Conservation (phyloP, 768 basidiomycete genomes). For the Cyclocybe cylindracea region DNA sequence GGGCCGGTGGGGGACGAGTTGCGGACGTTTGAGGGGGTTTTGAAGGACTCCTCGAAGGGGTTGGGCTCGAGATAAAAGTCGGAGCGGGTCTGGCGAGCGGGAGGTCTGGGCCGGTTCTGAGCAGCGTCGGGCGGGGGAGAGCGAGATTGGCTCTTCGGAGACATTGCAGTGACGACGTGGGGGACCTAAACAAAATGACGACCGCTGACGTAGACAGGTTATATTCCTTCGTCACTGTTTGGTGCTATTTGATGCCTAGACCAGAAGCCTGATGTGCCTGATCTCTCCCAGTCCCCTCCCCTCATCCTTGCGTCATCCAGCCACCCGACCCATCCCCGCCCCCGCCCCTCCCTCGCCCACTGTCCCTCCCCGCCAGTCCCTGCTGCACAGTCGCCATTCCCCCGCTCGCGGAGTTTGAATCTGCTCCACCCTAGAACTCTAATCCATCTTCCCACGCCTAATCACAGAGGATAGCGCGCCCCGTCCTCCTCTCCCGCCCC, state of each 20-base stretch:
- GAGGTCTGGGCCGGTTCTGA: constrained; percentile 16
- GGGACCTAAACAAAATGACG: constrained; percentile 46
- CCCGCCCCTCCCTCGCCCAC: neutral
- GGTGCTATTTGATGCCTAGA: constrained; percentile 36
- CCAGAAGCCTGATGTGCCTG: constrained; percentile 24
- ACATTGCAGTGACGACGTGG: constrained; percentile 38
- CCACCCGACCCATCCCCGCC: constrained; percentile 1
- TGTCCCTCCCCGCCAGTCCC: constrained; percentile 4
- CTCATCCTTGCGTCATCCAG: constrained; percentile 25
- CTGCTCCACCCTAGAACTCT: constrained; percentile 13
- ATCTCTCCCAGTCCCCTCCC: constrained; percentile 10
- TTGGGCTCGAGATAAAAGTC: constrained; percentile 84
- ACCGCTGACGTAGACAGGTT: constrained; percentile 52
- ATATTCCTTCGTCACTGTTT: constrained; percentile 41
- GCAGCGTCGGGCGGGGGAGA: constrained; percentile 24
- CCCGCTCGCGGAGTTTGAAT: constrained; percentile 11
- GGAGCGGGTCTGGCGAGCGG: constrained; percentile 52
- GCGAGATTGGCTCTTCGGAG: constrained; percentile 38
- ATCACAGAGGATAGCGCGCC: constrained; percentile 16
- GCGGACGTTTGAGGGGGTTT: constrained; percentile 56
- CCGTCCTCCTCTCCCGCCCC: constrained; percentile 4
- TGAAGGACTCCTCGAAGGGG: constrained; percentile 95
- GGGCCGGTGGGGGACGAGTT: constrained; percentile 35
- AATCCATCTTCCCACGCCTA: constrained; percentile 18
- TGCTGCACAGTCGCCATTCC: constrained; percentile 5